These are phyloP conservation scores for Thyridium curvatum DNA, from an alignment of 2,329 filamentous ascomycete species.

Conservation along the genomic window DNA sequence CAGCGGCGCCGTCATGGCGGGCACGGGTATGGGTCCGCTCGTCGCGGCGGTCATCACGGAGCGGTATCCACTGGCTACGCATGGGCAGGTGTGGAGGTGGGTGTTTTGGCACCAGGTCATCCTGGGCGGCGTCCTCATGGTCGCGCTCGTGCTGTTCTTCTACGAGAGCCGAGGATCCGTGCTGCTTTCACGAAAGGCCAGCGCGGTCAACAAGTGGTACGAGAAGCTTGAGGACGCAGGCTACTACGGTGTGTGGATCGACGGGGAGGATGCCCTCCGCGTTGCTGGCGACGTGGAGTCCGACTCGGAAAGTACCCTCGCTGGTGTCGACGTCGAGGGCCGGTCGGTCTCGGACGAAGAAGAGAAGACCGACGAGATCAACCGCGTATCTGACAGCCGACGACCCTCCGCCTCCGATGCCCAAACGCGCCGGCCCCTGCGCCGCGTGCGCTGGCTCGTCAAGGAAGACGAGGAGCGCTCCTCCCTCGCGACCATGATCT, in stretches of 20 bases:
- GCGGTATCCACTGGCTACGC: conserved; percentile 32
- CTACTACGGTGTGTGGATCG: conserved; percentile 39
- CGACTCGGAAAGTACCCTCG: background rate
- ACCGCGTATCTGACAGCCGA: background rate
- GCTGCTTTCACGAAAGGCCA: conserved; percentile 69
- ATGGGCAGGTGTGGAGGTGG: conserved; percentile 64
- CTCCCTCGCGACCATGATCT: conserved; percentile 62
- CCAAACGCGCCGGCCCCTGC: conserved; percentile 12
- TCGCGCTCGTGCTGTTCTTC: conserved; percentile 63
- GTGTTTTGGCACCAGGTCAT: conserved; percentile 84
- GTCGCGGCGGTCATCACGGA: conserved; percentile 64
- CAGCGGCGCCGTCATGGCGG: conserved; percentile 69
- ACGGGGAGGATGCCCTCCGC: conserved; percentile 7
- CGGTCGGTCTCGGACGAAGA: conserved; percentile 9
- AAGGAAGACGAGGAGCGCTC: conserved; percentile 70
- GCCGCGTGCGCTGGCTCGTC: conserved; percentile 73
- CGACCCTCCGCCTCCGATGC: background rate
- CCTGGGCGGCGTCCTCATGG: conserved; percentile 54
- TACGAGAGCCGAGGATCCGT: conserved; percentile 79
- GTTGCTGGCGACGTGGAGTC: conserved; percentile 4
- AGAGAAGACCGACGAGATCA: conserved; percentile 4
- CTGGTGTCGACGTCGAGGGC: background rate
- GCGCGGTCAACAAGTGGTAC: conserved; percentile 71
- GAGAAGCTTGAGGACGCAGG: conserved; percentile 63
- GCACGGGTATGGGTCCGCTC: conserved; percentile 74